phyloP scores from a whole-genome alignment of 805 yeast genomes.

The Candida xyloterini region DNA sequence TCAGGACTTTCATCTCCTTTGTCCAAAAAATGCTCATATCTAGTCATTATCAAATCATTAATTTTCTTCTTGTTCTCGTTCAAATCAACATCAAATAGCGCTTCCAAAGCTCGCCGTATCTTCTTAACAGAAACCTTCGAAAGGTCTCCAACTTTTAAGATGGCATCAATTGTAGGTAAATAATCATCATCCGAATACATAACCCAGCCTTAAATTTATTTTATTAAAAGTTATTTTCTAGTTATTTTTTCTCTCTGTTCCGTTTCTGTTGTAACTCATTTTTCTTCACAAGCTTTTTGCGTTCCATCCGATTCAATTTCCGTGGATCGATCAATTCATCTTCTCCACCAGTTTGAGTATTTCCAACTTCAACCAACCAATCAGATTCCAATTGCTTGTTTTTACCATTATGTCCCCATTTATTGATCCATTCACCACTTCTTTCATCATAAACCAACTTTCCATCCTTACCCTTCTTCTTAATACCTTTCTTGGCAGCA shows the following conservation, averaged over 20 bases:
- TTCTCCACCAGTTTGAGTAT: slow-evolving; percentile 49
- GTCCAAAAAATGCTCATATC: slow-evolving; percentile 45
- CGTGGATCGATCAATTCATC: slow-evolving; percentile 85
- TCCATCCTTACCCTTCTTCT: slow-evolving; percentile 85
- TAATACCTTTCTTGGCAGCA: slow-evolving; percentile 93
- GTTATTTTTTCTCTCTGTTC: slow-evolving; percentile 40
- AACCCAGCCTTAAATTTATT: background rate
- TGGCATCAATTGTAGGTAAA: slow-evolving; percentile 69
- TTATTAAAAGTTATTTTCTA: background rate
- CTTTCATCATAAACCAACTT: slow-evolving; percentile 89
- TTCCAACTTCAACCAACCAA: slow-evolving; percentile 95
- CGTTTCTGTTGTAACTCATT: slow-evolving; percentile 82
- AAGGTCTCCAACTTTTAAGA: slow-evolving; percentile 65
- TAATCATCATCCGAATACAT: slow-evolving; percentile 32
- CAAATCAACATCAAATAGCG: slow-evolving; percentile 57
- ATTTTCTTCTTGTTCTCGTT: slow-evolving; percentile 47
- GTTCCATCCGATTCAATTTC: slow-evolving; percentile 71
- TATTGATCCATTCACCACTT: slow-evolving; percentile 91
- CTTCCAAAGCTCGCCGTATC: slow-evolving; percentile 70
- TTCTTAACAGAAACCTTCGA: slow-evolving; percentile 68
- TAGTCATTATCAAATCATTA: slow-evolving; percentile 55
- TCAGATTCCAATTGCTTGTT: slow-evolving; percentile 84
- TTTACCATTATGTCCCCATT: slow-evolving; percentile 96
- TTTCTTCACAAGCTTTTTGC: slow-evolving; percentile 82
- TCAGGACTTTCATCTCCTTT: slow-evolving; percentile 32